Conservation (phyloP, 2,329 filamentous ascomycete genomes). For the Fusarium temperatum region DNA sequence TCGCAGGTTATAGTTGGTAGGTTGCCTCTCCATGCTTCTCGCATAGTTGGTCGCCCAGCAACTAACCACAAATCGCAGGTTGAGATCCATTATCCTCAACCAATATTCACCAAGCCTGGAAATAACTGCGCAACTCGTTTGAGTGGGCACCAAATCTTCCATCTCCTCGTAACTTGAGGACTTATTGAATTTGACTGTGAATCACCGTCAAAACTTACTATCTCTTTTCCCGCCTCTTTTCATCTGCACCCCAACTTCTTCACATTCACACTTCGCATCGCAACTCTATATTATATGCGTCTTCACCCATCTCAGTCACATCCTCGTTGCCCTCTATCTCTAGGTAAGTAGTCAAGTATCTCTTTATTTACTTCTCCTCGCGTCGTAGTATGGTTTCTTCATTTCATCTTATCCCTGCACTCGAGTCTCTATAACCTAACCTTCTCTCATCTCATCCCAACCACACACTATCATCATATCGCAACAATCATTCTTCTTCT, state of each 20-base stretch:
- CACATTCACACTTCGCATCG: conserved; percentile 1
- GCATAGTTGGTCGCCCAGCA: conserved; percentile 28
- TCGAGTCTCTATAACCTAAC: neutral
- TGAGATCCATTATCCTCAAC: neutral
- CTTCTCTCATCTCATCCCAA: neutral
- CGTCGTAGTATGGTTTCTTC: neutral
- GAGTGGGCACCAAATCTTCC: neutral
- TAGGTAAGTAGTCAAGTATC: neutral
- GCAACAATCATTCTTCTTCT: neutral
- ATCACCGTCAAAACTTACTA: conserved; percentile 9
- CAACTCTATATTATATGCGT: neutral
- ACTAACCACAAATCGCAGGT: conserved; percentile 16
- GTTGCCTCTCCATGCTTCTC: neutral
- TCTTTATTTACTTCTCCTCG: neutral
- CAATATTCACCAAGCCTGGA: neutral
- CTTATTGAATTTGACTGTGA: neutral
- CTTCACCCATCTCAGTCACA: neutral
- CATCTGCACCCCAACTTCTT: conserved; percentile 3
- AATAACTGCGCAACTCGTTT: conserved; percentile 1
- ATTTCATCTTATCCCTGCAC: neutral
- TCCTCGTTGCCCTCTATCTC: neutral
- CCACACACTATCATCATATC: neutral
- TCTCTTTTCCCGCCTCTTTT: neutral
- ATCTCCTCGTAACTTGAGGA: neutral
- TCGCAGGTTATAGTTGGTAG: neutral